Conservation (phyloP, 768 basidiomycete genomes). For the Heimioporus sp. region DNA sequence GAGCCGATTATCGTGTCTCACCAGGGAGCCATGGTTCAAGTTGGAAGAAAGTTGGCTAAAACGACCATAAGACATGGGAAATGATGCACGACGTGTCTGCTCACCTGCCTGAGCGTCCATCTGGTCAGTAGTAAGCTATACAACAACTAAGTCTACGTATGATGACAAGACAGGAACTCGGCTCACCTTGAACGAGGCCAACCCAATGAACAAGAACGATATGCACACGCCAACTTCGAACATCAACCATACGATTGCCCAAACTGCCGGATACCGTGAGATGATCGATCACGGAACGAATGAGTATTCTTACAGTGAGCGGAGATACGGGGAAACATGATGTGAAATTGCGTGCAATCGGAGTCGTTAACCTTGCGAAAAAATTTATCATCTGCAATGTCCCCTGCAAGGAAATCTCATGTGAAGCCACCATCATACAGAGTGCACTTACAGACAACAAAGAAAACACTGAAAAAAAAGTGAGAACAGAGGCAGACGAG, state of each 20-base stretch:
- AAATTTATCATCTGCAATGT: slow-evolving; percentile 90
- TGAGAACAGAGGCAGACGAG: slow-evolving; percentile 9
- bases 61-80: slow-evolving; percentile 5
- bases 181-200: slow-evolving; percentile 76
- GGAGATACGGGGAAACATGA: slow-evolving; percentile 67
- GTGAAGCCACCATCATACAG: neutral
- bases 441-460: slow-evolving; percentile 71
- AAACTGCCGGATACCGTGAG: slow-evolving; percentile 46
- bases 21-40: slow-evolving; percentile 32
- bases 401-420: slow-evolving; percentile 53
- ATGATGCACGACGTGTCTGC: slow-evolving; percentile 16
- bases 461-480: slow-evolving; percentile 57
- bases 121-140: slow-evolving; percentile 39
- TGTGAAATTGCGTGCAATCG: slow-evolving; percentile 84
- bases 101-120: slow-evolving; percentile 68
- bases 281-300: neutral
- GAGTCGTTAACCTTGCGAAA: slow-evolving; percentile 94
- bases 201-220: slow-evolving; percentile 78
- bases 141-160: slow-evolving; percentile 3
- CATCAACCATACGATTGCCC: slow-evolving; percentile 83
- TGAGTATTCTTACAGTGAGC: slow-evolving; percentile 57
- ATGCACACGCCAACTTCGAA: slow-evolving; percentile 75
- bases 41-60: slow-evolving; percentile 62
- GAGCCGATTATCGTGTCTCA: neutral
- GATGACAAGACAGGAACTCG: neutral